Evolutionary conservation across 768 basidiomycete species (phyloP).

Genomic region (Rhizopogon salebrosus): DNA sequence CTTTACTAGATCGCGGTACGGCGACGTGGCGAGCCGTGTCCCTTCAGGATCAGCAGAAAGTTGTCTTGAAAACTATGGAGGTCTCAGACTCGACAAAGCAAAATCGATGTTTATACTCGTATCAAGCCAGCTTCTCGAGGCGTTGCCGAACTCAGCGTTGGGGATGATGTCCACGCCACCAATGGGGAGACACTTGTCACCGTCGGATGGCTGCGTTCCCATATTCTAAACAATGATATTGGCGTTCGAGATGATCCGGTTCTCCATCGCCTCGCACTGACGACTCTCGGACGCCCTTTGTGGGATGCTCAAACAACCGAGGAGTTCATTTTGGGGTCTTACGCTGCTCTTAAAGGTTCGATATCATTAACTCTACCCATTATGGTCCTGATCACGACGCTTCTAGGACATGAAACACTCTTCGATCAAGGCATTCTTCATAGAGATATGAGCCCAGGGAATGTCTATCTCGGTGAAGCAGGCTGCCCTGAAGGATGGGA

Average conservation of each 20-base stretch:
- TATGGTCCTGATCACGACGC: neutral
- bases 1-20: neutral
- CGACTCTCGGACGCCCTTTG: constrained; percentile 13
- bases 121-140: neutral
- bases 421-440: neutral
- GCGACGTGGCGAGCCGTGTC: neutral
- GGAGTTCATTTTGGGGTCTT: neutral
- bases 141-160: neutral
- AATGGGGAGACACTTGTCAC: neutral
- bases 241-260: neutral
- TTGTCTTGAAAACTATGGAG: neutral
- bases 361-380: neutral
- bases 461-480: neutral
- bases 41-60: neutral
- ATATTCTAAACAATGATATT: neutral
- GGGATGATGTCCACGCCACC: neutral
- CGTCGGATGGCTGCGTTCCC: neutral
- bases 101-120: neutral
- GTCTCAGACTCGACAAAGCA: neutral
- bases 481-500: neutral
- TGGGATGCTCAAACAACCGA: constrained; percentile 6
- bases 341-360: neutral
- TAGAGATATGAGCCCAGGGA: constrained; percentile 3
- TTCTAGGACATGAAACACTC: constrained; percentile 1
- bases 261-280: constrained; percentile 14